phyloP scores from a whole-genome alignment of 129 eudicot species.

The Dittrichia graveolens region DNA sequence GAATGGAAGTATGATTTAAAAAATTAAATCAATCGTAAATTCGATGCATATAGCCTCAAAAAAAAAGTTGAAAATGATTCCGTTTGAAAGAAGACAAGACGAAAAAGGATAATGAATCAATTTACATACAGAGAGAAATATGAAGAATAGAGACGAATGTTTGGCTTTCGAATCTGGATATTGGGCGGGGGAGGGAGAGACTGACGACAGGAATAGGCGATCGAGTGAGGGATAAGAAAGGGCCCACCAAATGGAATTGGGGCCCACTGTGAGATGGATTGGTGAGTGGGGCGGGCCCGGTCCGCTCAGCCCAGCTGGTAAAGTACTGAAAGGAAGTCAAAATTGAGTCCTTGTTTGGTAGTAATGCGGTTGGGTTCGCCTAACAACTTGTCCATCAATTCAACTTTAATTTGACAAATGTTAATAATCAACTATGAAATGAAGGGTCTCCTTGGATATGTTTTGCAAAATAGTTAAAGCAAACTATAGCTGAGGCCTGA shows the following conservation, averaged over 20 bases:
- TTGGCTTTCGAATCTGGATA: constrained; percentile 23
- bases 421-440: neutral
- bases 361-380: constrained; percentile 20
- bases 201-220: neutral
- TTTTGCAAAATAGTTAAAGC: too few species aligned
- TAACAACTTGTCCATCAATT: constrained; percentile 16
- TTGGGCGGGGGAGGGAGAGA: constrained; percentile 16
- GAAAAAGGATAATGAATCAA: constrained; percentile 8
- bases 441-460: too few species aligned
- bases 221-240: constrained; percentile 8
- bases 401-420: neutral
- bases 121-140: constrained; percentile 11
- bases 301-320: constrained; percentile 20
- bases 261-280: constrained; percentile 17
- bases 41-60: neutral
- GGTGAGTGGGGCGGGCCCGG: constrained; percentile 17
- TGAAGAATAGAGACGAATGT: constrained; percentile 16
- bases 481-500: too few species aligned
- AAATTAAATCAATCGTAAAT: neutral
- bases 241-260: constrained; percentile 10
- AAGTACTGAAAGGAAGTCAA: neutral
- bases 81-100: constrained; percentile 11
- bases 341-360: constrained; percentile 5
- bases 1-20: neutral
- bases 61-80: neutral